Base-by-base conservation (phyloP, 352 stramenopile genomes). In the Phytophthora pini region DNA sequence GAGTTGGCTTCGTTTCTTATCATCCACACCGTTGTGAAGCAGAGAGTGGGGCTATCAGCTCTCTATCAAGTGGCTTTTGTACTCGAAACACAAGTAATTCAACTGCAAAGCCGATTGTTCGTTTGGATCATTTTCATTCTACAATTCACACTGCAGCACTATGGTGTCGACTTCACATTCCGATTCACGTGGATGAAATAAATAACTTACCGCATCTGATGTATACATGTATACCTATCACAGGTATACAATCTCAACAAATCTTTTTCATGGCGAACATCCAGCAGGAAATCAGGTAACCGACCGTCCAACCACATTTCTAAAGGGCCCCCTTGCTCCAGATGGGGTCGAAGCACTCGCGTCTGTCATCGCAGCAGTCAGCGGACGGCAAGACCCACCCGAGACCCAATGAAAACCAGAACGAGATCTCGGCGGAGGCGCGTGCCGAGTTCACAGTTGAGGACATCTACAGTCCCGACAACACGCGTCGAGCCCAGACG, bases 261-360 rank as follows among this genome's bases (percentile, higher is more conserved):
- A 13, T 36, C 31, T 36, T 36, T 36, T 36, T 20, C 0, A 36
- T 58, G 17, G 39, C 48, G 40, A 66, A 10, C 49, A 22, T 53
- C 62, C 11, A 44, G 48, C 56, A 51, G 55, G 10, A 65, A 62
- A 58, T 56, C 52, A 62, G 56, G 44, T 53, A 13, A 43, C 41
- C 5, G n/a, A 20, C 26, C 39, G 44, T 34, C 7, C 31, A 36
- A 36, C 31, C 45, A 45, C 29, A 31, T 31, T 12, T 47, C 6
- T 4, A 26, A 26, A 26, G 24, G 24, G 0, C 24, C 24, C 24
- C 4, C 24, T 4, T 31, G 20, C 13, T 27, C 24, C 4, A 59
- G 55, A 76, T 76, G 68, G 68, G 68, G 13, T 72, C 62, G 17
- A 72, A 76, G 36, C 68, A 72, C 57, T 76, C 68, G 44, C 68